Base-by-base conservation (phyloP, 2,329 filamentous ascomycete genomes). In the Clarireedia hainanense region DNA sequence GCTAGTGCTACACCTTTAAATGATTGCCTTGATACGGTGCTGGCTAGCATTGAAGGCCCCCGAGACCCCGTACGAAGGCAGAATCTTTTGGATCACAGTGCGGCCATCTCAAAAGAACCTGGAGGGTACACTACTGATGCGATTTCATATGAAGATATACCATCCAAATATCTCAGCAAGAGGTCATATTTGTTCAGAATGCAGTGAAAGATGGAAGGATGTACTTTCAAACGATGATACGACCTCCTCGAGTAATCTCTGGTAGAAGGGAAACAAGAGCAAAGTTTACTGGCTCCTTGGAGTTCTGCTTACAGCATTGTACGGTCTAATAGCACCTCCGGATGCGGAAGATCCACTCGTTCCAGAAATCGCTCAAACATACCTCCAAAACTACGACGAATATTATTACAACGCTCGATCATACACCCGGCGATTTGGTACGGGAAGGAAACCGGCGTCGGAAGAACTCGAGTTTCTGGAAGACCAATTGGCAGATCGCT, bases 21-120 rank as follows among this genome's bases (percentile, higher is more conserved):
- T 0, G 61, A 67, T 53, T 53, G 51, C 3, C 52, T 67, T 0
- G 56, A 61, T 30, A 58, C 45, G n/a, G 50, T 65, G 6, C 37
- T 68, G 3, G 64, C 64, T 5, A 63, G 61, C 47, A 64, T 67
- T 36, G 61, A 66, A 55, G 64, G 64, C 0, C 63, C 61, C 4
- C 63, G 66, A 63, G 7, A 67, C 65, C 1, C 64, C 62, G 0
- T 67, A 66, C 15, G 60, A 61, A 50, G 57, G 60, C 0, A 60
- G 63, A 1, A 51, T 62, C 9, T 67, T 66, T 26, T 67, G 59
- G 60, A 59, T 65, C 24, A 57, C 46, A 2, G 55, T 64, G 23
- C 57, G 55, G 17, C 27, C 60, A 14, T 50, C 55, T 15, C 24
- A 53, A 9, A 47, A 51, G 17, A 34, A 57, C 20, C 48, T 46